Evolutionary conservation across 108 stramenopile genomes (phyloP).

Genomic region (Fistulifera solaris): DNA sequence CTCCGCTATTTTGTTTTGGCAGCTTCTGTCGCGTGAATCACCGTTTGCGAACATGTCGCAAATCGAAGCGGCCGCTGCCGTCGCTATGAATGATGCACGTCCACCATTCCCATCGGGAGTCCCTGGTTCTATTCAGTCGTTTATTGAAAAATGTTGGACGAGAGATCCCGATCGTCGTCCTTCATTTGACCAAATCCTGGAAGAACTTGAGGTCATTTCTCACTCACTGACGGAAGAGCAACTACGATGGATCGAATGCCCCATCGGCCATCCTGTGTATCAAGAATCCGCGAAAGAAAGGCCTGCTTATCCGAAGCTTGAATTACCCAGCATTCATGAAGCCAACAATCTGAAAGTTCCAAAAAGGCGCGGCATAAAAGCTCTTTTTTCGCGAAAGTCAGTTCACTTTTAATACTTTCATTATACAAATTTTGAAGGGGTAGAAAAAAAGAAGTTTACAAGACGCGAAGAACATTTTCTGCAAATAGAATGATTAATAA

Average conservation of each 20-base stretch:
- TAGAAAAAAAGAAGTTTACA: background rate
- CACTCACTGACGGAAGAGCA: constrained; percentile 23
- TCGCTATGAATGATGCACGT: constrained; percentile 39
- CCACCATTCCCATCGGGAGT: constrained; percentile 43
- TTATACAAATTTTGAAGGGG: too few species aligned
- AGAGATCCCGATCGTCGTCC: constrained; percentile 38
- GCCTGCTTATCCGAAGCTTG: background rate
- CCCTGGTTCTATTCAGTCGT: constrained; percentile 18
- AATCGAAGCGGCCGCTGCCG: constrained; percentile 53
- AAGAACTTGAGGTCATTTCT: constrained; percentile 19
- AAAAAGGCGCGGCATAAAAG: background rate
- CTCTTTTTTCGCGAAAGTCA: constrained; percentile 4
- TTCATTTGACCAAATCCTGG: constrained; percentile 23
- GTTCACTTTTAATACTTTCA: background rate
- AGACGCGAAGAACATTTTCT: background rate
- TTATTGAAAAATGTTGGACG: constrained; percentile 50
- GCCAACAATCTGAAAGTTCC: background rate
- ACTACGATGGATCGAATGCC: constrained; percentile 29
- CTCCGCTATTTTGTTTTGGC: constrained; percentile 60
- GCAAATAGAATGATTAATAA: background rate
- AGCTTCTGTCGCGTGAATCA: constrained; percentile 48
- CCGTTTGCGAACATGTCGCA: constrained; percentile 43
- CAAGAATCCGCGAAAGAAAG: background rate
- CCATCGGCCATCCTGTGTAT: constrained; percentile 57
- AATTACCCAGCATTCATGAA: background rate